Evolutionary conservation across 2,329 filamentous ascomycete genomes (phyloP), one percentile per base, ranked within the genome.

Genomic region (Cladosporium sp.): DNA sequence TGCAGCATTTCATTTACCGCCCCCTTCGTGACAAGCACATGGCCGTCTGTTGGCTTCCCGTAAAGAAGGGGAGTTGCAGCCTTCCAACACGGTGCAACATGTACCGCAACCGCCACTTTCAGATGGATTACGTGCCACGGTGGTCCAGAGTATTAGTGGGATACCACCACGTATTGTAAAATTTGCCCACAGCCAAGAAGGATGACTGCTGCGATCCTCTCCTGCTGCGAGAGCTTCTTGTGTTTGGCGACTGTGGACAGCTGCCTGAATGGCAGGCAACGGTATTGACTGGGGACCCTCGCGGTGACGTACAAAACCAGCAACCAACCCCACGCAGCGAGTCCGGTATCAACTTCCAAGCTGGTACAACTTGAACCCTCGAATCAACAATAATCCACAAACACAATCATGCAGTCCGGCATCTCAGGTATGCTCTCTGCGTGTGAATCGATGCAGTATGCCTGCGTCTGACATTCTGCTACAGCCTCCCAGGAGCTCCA

Each of bases 401-500:
- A 21, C 46, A 8, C 21, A 61, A 84, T 71, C 63, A 92, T 92
- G 90, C 90, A 93, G 82, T 92, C 90, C 39, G 90, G 90, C 78
- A 92, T 92, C 72, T 87, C 89, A 79, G 89, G 89, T 89, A 82
- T 59, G 74, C 57, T 46, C 2, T 21, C 8, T 46, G 39, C 39
- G 2, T 46, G 4, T 23, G 39, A 46, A 1, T 8, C 5, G n/a
- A 5, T 46, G 39, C 39, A 46, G n/a, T 21, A 46, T 8, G 10
- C 8, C 39, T 46, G 39, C 39, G 49, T 58, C 32, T 69, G 46
- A 70, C 61, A 64, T 18, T n/a, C 30, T 28, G 3, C 16, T 30
- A 57, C 75, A 91, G 92, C 90, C 70, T 93, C 91, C 65, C 79
- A 89, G 79, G 91, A 94, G 83, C 89, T 95, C 68, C 85, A 88